phyloP scores from a whole-genome alignment of 257 asterid genomes.

The Avicennia marina region DNA sequence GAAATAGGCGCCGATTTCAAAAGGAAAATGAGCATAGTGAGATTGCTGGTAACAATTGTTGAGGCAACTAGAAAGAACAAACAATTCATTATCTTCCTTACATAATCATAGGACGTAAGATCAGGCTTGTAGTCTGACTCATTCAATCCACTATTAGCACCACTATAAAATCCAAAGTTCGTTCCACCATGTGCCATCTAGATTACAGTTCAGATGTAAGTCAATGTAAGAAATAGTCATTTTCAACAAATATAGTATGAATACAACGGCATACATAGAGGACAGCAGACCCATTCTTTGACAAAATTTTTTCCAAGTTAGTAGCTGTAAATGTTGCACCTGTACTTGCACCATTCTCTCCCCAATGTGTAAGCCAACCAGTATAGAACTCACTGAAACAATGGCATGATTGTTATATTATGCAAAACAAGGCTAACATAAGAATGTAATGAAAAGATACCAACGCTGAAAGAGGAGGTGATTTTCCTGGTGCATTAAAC shows the following conservation, averaged over 20 bases:
- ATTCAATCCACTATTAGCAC: constrained; percentile 82
- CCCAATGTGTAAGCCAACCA: constrained; percentile 99
- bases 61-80: constrained; percentile 5
- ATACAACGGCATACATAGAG: constrained; percentile 64
- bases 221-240: constrained; percentile 11
- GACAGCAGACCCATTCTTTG: constrained; percentile 84
- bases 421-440: background rate
- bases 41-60: constrained; percentile 14
- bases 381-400: constrained; percentile 84
- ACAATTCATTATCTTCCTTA: constrained; percentile 35
- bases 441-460: constrained; percentile 25
- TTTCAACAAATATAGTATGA: constrained; percentile 20
- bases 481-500: constrained; percentile 83
- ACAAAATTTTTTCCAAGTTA: constrained; percentile 68
- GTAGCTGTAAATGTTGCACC: constrained; percentile 67
- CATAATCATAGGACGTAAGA: constrained; percentile 96
- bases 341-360: constrained; percentile 75
- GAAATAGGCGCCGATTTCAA: constrained; percentile 15
- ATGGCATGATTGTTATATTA: constrained; percentile 10
- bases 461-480: constrained; percentile 89
- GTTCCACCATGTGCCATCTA: constrained; percentile 99
- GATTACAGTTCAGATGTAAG: constrained; percentile 16
- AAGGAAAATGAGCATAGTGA: constrained; percentile 21
- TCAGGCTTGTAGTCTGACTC: constrained; percentile 84
- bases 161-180: constrained; percentile 85